Evolutionary conservation across 768 basidiomycete genomes (phyloP), one percentile per base, ranked within the genome.

Genomic region (Psilocybe cubensis): DNA sequence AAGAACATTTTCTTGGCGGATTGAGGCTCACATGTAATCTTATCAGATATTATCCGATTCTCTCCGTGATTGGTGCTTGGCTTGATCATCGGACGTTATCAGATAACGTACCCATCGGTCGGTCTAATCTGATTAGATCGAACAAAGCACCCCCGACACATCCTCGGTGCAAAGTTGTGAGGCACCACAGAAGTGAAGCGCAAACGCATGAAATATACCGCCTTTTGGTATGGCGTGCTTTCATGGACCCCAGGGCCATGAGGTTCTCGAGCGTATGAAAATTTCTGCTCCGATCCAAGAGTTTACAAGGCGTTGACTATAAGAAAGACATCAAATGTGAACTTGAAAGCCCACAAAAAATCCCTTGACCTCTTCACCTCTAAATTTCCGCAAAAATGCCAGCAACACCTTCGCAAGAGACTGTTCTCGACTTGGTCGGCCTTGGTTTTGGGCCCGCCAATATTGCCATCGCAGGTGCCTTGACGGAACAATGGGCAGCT

Each of bases 371-470:
- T 33, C 38, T 45, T 40, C 42, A 20, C 24, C 40, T 41, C 23
- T 35, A 40, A 41, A 50, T 38, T 38, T n/a, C 35, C 5, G 14
- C 1, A 58, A 56, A 56, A 41, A 68, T 66, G 61, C 52, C 54
- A 59, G 47, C 56, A 43, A 60, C 63, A 51, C 55, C 60, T 12
- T 31, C 52, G 3, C 23, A 61, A 12, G 66, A 70, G 17, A 57
- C 52, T 12, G 57, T 74, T 18, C 78, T 75, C 68, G 82, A 84
- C 68, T 61, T 82, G 24, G 70, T 84, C 52, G 79, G 80, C 44
- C 63, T 82, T 14, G 83, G 83, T 2, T 83, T 83, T 53, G 83
- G 83, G 10, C 82, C 82, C 21, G 77, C 82, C 2, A 82, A 82
- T 62, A 70, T 84, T 54, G 82, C 83, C 29, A 71, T 83, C 48